Evolutionary conservation across 208 protist genomes (phyloP).

Genomic region (Trypanosoma congolense): DNA sequence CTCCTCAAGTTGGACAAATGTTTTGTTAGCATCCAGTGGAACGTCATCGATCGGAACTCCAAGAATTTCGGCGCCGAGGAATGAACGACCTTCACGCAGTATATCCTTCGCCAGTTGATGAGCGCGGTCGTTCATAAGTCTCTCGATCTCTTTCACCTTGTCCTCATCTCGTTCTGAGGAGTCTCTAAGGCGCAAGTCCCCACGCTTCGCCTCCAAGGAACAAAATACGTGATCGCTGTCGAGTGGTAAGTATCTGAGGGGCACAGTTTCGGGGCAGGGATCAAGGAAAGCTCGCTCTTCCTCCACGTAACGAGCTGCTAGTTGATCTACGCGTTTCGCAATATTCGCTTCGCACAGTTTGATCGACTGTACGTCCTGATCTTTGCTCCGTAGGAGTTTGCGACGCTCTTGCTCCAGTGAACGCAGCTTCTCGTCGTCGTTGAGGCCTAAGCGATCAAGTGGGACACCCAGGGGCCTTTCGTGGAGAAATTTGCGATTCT

Average conservation of each 20-base stretch:
- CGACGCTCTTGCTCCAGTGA: conserved; percentile 6
- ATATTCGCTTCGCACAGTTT: conserved; percentile 6
- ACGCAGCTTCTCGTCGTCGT: conserved; percentile 53
- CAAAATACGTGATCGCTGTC: conserved; percentile 42
- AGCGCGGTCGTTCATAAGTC: conserved; percentile 48
- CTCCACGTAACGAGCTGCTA: conserved; percentile 10
- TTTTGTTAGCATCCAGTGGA: conserved; percentile 42
- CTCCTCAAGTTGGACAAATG: conserved; percentile 61
- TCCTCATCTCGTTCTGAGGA: conserved; percentile 15
- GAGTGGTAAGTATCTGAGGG: conserved; percentile 36
- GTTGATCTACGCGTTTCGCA: conserved; percentile 11
- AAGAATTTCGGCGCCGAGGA: conserved; percentile 50
- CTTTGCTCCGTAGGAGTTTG: conserved; percentile 3
- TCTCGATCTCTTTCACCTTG: conserved; percentile 43
- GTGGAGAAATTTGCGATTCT: conserved; percentile 57
- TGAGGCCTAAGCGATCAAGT: conserved; percentile 56
- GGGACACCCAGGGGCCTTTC: conserved; percentile 65
- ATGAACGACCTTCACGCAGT: conserved; percentile 43
- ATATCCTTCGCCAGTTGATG: conserved; percentile 53
- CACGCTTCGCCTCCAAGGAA: conserved; percentile 57
- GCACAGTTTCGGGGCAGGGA: conserved; percentile 31
- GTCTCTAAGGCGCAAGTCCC: conserved; percentile 44
- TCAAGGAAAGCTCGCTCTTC: conserved; percentile 2
- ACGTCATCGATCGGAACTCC: conserved; percentile 56
- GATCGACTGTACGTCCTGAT: conserved; percentile 9